Percentiles rank a stretch among this genome's conserved stretches.
These are phyloP conservation scores for Babesia gibsoni DNA, from an alignment of 169 alveolate species.

Conservation along the genomic window DNA sequence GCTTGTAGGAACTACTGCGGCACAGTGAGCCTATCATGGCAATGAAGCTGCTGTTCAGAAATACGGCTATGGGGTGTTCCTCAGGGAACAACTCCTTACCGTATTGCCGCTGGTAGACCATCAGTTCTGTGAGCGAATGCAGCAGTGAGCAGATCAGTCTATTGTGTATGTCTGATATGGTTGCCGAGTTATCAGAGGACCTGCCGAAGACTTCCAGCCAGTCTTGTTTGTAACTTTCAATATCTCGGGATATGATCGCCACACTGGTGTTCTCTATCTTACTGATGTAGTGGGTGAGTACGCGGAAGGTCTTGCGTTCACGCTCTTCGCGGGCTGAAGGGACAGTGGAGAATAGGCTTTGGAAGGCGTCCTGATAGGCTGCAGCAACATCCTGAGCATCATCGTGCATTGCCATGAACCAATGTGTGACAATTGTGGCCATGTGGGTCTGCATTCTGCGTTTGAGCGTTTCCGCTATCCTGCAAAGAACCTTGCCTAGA, in stretches of 20 bases:
- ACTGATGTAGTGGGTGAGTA: conserved; percentile 20
- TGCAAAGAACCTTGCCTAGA: conserved; percentile 28
- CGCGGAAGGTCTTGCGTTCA: conserved; percentile 40
- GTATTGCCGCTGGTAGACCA: conserved; percentile 3
- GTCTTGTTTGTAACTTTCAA: conserved; percentile 26
- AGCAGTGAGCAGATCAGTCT: conserved; percentile 38
- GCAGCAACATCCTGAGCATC: conserved; percentile 38
- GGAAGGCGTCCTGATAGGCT: conserved; percentile 26
- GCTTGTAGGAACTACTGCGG: conserved; percentile 30
- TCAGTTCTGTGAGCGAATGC: conserved; percentile 25
- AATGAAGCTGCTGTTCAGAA: conserved; percentile 11
- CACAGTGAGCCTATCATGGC: conserved; percentile 8
- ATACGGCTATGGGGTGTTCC: not conserved
- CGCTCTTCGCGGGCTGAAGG: conserved; percentile 7
- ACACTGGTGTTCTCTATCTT: not conserved
- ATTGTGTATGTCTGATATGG: conserved; percentile 51
- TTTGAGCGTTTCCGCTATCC: conserved; percentile 20
- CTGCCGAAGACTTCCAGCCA: conserved; percentile 57
- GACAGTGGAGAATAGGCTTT: conserved; percentile 34
- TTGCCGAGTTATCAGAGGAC: conserved; percentile 42
- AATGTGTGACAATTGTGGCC: conserved; percentile 31
- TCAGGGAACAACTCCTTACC: not conserved
- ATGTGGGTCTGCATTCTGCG: conserved; percentile 27
- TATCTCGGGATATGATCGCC: not conserved
- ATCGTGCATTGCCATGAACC: conserved; percentile 61